Percentiles rank a stretch among this genome's conserved stretches.
Evolutionary conservation across 768 basidiomycete genomes (phyloP).

Genomic region (Kwoniella shandongensis): DNA sequence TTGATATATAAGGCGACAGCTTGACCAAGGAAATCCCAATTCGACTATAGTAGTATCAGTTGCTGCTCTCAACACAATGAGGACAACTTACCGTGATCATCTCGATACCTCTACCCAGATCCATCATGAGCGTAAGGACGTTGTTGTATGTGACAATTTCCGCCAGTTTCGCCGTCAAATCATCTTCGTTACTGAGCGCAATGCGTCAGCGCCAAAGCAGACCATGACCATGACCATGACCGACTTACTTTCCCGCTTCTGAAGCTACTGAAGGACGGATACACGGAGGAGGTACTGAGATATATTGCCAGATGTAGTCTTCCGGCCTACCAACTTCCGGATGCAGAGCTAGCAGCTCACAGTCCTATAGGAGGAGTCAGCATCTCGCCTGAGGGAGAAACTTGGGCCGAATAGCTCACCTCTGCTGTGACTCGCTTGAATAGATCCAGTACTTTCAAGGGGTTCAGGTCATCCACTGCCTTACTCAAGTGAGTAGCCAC

Average conservation of each 20-base stretch:
- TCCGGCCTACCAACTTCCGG: conserved; percentile 89
- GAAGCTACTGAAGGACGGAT: conserved; percentile 96
- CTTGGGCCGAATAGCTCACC: conserved; percentile 59
- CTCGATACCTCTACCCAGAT: conserved; percentile 64
- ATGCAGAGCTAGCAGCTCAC: conserved; percentile 86
- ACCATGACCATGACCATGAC: too few species aligned
- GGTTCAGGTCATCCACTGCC: conserved; percentile 90
- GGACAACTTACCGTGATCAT: conserved; percentile 35
- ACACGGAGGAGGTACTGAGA: conserved; percentile 95
- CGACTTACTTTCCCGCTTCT: conserved; percentile 72
- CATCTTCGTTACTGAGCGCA: conserved; percentile 81
- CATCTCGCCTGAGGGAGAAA: neutral
- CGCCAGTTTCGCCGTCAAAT: conserved; percentile 92
- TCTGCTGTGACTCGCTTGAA: conserved; percentile 91
- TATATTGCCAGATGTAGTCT: conserved; percentile 98
- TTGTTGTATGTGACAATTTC: conserved; percentile 95
- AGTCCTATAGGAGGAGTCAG: conserved; percentile 64
- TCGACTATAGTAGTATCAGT: conserved; percentile 61
- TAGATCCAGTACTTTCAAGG: conserved; percentile 85
- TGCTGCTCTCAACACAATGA: neutral
- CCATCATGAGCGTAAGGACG: conserved; percentile 83
- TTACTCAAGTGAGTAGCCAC: conserved; percentile 79
- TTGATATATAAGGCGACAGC: conserved; percentile 98
- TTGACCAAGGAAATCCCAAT: conserved; percentile 93
- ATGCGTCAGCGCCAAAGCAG: neutral